These are phyloP conservation scores for Colletotrichum sp. DNA, from an alignment of 2,329 filamentous ascomycete genomes.

Conservation along the genomic window DNA sequence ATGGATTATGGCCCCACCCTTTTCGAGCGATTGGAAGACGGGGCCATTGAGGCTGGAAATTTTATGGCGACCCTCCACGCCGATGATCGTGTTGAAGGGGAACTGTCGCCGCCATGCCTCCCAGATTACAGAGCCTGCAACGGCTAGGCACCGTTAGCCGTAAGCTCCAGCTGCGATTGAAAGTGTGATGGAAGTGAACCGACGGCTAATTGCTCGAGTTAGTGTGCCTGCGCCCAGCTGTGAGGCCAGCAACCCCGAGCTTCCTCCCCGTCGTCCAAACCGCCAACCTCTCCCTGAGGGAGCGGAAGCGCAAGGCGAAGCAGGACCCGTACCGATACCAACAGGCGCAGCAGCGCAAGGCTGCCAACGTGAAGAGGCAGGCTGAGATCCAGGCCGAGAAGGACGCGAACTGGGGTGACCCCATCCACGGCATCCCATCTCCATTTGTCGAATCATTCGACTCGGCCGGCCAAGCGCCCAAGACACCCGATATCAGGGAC, in stretches of 20 bases:
- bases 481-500: conserved; percentile 40
- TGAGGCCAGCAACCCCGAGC: conserved; percentile 50
- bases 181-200: neutral
- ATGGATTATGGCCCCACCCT: neutral
- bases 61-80: conserved; percentile 17
- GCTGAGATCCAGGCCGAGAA: conserved; percentile 70
- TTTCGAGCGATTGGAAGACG: neutral
- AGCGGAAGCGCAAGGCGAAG: conserved; percentile 69
- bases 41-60: conserved; percentile 11
- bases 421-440: conserved; percentile 78
- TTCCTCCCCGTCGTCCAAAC: conserved; percentile 66
- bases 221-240: conserved; percentile 65
- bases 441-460: conserved; percentile 86
- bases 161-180: conserved; percentile 41
- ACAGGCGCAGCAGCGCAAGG: conserved; percentile 82
- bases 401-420: conserved; percentile 71
- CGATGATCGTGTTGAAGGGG: conserved; percentile 19
- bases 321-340: conserved; percentile 83
- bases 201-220: conserved; percentile 25
- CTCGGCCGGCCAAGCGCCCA: conserved; percentile 55
- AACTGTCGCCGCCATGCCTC: conserved; percentile 61
- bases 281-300: conserved; percentile 65
- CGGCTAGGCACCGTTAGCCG: conserved; percentile 64
- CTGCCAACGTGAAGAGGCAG: conserved; percentile 79
- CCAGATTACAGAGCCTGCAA: conserved; percentile 65